Evolutionary conservation across 306 rosid genomes (phyloP).

Genomic region (Chamaecrista fasciculata): DNA sequence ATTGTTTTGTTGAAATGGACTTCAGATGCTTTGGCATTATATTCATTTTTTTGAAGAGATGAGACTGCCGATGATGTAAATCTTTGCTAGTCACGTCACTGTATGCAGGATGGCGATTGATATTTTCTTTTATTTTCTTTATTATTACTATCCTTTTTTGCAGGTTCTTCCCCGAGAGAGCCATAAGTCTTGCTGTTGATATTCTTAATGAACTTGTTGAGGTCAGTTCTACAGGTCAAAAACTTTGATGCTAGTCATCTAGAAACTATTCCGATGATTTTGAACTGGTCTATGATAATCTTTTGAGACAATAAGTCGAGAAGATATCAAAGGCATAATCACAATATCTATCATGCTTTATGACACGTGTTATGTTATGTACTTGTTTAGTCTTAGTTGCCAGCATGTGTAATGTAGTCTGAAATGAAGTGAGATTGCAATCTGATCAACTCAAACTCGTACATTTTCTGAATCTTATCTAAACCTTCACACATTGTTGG

Average conservation of each 20-base stretch:
- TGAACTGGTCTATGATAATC: conserved; percentile 15
- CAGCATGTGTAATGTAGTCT: not conserved
- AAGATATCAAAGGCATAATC: conserved; percentile 15
- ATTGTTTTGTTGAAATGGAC: not conserved
- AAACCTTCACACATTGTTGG: conserved; percentile 15
- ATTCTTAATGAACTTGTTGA: conserved; percentile 68
- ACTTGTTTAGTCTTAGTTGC: not conserved
- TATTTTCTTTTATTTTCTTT: not conserved
- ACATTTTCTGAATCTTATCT: not conserved
- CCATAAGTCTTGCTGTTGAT: conserved; percentile 57
- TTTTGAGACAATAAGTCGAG: conserved; percentile 4
- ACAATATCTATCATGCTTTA: conserved; percentile 17
- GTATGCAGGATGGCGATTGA: conserved; percentile 10
- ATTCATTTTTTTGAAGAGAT: conserved; percentile 4
- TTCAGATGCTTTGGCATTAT: conserved; percentile 1
- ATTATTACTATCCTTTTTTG: not conserved
- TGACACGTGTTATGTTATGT: not conserved
- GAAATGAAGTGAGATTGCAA: conserved; percentile 5
- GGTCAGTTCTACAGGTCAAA: conserved; percentile 47
- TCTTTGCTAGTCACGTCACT: conserved; percentile 16
- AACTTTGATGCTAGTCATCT: not conserved
- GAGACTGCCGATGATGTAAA: not conserved
- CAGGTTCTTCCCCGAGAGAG: conserved; percentile 94
- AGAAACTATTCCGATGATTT: not conserved
- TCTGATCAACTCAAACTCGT: not conserved